These are phyloP conservation scores for Rhododendron henanense DNA, from an alignment of 148 eudicot species.

Conservation along the genomic window DNA sequence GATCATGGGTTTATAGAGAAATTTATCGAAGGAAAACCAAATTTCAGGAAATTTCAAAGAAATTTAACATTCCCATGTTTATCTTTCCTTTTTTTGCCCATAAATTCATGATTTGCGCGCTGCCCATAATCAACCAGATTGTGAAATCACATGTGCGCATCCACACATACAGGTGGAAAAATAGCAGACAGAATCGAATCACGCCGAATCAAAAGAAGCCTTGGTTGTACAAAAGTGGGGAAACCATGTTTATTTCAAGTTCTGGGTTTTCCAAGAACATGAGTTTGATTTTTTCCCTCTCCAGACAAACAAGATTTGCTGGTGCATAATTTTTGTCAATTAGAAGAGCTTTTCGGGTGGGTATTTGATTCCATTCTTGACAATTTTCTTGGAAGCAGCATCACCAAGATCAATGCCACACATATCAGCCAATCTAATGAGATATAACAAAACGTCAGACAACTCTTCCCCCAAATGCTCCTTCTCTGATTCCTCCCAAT, in stretches of 20 bases:
- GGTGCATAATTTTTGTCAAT: neutral
- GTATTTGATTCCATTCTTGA: slow-evolving; percentile 56
- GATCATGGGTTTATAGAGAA: neutral
- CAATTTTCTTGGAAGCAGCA: slow-evolving; percentile 55
- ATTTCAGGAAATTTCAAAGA: neutral
- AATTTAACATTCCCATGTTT: neutral
- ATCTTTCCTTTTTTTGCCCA: neutral
- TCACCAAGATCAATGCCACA: slow-evolving; percentile 69
- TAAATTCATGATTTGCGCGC: neutral
- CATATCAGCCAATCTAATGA: slow-evolving; percentile 54
- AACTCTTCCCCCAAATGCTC: slow-evolving; percentile 72
- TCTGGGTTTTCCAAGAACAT: neutral
- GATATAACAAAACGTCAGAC: slow-evolving; percentile 67
- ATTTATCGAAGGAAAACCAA: neutral
- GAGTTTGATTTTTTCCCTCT: neutral
- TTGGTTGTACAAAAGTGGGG: neutral
- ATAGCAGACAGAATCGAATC: neutral
- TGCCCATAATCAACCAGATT: neutral
- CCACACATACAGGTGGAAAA: neutral
- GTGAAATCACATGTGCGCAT: neutral
- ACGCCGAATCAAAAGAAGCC: neutral
- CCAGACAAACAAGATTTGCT: neutral
- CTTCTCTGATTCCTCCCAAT: slow-evolving; percentile 64
- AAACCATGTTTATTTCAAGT: neutral
- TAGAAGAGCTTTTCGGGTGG: slow-evolving; percentile 21